Percentiles rank a stretch among this genome's conserved stretches.
Conservation (phyloP, 495 filamentous ascomycete genomes). For the Trichoderma reesei region DNA sequence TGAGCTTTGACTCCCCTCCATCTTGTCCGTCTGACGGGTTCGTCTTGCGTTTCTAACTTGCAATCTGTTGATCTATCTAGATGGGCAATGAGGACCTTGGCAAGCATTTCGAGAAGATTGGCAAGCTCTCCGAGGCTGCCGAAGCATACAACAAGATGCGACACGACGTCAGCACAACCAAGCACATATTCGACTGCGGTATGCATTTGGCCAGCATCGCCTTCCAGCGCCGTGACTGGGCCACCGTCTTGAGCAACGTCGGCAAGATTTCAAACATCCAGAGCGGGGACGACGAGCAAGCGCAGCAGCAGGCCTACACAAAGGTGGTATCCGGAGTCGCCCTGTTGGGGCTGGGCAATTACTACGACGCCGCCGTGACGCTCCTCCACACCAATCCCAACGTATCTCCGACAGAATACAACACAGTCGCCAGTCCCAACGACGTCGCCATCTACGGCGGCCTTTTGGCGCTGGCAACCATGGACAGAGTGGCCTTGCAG, state of each 20-base stretch:
- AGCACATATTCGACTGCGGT: slow-evolving; percentile 34
- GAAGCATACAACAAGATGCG: slow-evolving; percentile 37
- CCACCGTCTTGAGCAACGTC: slow-evolving; percentile 52
- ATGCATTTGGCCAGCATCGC: slow-evolving; percentile 34
- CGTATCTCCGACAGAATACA: slow-evolving; percentile 47
- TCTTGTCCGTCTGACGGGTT: not conserved
- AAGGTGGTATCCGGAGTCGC: slow-evolving; percentile 60
- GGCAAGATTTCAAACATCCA: slow-evolving; percentile 51
- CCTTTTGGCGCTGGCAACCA: slow-evolving; percentile 80
- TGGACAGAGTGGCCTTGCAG: slow-evolving; percentile 71
- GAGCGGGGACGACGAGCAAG: slow-evolving; percentile 46
- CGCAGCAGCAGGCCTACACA: slow-evolving; percentile 51
- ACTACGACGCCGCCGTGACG: slow-evolving; percentile 58
- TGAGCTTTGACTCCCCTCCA: slow-evolving; percentile 29
- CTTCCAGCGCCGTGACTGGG: slow-evolving; percentile 37
- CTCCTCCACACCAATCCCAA: slow-evolving; percentile 54
- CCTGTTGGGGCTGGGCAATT: slow-evolving; percentile 54
- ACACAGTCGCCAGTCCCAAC: slow-evolving; percentile 68
- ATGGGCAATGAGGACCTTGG: slow-evolving; percentile 41
- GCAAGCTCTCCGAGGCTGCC: slow-evolving; percentile 28
- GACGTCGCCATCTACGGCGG: slow-evolving; percentile 90
- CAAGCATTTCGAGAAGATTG: slow-evolving; percentile 35
- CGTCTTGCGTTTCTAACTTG: not conserved
- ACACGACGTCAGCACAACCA: slow-evolving; percentile 34
- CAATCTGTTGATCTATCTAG: slow-evolving; percentile 14